Evolutionary conservation across 2,329 filamentous ascomycete genomes (phyloP), one percentile per base, ranked within the genome.

Genomic region (Calonectria crousiana): DNA sequence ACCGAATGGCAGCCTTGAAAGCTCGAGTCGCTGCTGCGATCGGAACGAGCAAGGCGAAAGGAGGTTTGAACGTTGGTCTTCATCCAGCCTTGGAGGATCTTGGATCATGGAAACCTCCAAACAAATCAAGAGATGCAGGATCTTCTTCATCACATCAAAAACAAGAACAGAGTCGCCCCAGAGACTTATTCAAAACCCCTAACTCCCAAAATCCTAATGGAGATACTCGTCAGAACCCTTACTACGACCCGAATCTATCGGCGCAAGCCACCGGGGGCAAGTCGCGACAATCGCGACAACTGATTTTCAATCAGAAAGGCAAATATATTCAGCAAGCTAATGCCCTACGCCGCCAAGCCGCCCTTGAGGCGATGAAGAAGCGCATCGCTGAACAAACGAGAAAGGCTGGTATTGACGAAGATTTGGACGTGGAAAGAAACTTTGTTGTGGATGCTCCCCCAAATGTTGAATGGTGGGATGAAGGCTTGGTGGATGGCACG

Each of bases 241-340:
- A 98, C 83, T 96, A 94, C 77, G 95, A 97, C 80, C 89, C 93
- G 10, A 93, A 87, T 77, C 84, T 92, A 16, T 89, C 90, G n/a
- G 86, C 89, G 6, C 92, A 93, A 88, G 89, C 77, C 86, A 87
- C 69, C 81, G 76, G 88, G 84, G 81, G 83, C 38, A 94, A 93
- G 79, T 88, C 90, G 47, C 90, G 95, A 66, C 90, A 94, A 76
- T 91, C 95, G 14, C 92, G 95, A 74, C 92, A 95, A 77, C 89
- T 99, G 23, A 87, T 95, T 16, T 98, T 99, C 88, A 98, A 98
- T 80, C 93, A 96, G 79, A 97, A 98, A 84, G 97, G 97, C 68
- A 98, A 98, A 89, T 98, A 98, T 82, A 98, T 98, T 74, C 93
- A 95, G 77, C 96, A 98, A 85, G 97, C 95, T 10, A 96, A 95